Conservation (phyloP, 2,329 filamentous ascomycete species). For the Cladosporium phlei region DNA sequence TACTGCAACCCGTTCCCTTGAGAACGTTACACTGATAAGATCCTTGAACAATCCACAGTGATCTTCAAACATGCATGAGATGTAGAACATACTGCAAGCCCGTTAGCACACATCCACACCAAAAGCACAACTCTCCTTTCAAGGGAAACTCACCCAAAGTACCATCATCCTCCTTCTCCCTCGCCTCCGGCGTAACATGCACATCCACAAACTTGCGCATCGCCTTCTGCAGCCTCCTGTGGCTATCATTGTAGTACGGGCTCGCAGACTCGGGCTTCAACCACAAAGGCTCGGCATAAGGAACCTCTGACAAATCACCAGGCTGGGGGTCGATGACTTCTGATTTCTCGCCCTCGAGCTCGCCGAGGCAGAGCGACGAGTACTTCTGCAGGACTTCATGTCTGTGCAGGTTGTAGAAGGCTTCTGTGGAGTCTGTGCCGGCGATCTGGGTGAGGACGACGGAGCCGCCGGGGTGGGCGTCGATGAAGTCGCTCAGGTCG, state of each 20-base stretch:
- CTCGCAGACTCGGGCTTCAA: slow-evolving; percentile 69
- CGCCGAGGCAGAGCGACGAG: slow-evolving; percentile 68
- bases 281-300: slow-evolving; percentile 84
- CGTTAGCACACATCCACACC: too few relatives aligned
- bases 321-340: slow-evolving; percentile 65
- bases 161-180: slow-evolving; percentile 71
- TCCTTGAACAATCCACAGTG: too few relatives aligned
- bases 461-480: slow-evolving; percentile 78
- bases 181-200: slow-evolving; percentile 68
- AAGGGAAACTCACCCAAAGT: too few relatives aligned
- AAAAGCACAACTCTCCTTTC: too few relatives aligned
- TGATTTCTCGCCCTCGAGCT: slow-evolving; percentile 67
- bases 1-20: too few relatives aligned
- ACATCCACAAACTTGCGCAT: slow-evolving; percentile 68
- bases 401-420: slow-evolving; percentile 88
- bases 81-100: too few relatives aligned
- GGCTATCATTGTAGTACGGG: slow-evolving; percentile 75
- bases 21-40: too few relatives aligned
- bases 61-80: too few relatives aligned
- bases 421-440: slow-evolving; percentile 72
- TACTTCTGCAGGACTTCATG: slow-evolving; percentile 87
- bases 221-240: slow-evolving; percentile 63
- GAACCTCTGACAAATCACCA: slow-evolving; percentile 70
- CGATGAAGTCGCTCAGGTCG: slow-evolving; percentile 77
- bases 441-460: slow-evolving; percentile 76